Evolutionary conservation across 768 basidiomycete genomes (phyloP).

Genomic region (Hirschioporus abietinus): DNA sequence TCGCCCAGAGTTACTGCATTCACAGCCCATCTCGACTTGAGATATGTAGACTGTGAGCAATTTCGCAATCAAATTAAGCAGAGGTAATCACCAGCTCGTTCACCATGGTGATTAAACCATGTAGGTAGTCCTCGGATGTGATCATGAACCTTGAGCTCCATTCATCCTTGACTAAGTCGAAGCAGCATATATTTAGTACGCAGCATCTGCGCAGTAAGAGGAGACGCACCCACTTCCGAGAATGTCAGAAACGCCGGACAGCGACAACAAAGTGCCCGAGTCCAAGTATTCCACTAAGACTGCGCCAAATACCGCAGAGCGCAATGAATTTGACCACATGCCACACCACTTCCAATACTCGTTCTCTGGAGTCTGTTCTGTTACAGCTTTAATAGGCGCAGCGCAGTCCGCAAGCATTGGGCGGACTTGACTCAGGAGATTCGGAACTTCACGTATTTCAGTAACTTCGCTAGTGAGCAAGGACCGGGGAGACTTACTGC

Average conservation of each 20-base stretch:
- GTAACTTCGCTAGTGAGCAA: slow-evolving; percentile 7
- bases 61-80: not conserved
- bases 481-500: slow-evolving; percentile 38
- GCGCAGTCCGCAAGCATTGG: slow-evolving; percentile 53
- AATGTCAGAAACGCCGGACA: slow-evolving; percentile 43
- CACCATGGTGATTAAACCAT: slow-evolving; percentile 69
- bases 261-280: slow-evolving; percentile 50
- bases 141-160: slow-evolving; percentile 64
- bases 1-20: slow-evolving; percentile 81
- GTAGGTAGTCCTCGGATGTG: slow-evolving; percentile 75
- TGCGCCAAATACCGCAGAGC: slow-evolving; percentile 61
- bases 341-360: slow-evolving; percentile 86
- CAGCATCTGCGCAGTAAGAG: not conserved
- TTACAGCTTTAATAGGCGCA: slow-evolving; percentile 46
- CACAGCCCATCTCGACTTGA: slow-evolving; percentile 70
- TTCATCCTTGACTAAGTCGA: slow-evolving; percentile 51
- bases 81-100: slow-evolving; percentile 64
- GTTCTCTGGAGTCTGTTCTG: slow-evolving; percentile 55
- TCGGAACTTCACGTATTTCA: slow-evolving; percentile 40
- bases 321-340: slow-evolving; percentile 69
- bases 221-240: slow-evolving; percentile 57
- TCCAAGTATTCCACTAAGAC: slow-evolving; percentile 63
- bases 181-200: not conserved
- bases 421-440: slow-evolving; percentile 49
- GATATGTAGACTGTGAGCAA: slow-evolving; percentile 2